These are phyloP conservation scores for Bremia lactucae DNA, from an alignment of 352 stramenopile genomes.

Conservation along the genomic window DNA sequence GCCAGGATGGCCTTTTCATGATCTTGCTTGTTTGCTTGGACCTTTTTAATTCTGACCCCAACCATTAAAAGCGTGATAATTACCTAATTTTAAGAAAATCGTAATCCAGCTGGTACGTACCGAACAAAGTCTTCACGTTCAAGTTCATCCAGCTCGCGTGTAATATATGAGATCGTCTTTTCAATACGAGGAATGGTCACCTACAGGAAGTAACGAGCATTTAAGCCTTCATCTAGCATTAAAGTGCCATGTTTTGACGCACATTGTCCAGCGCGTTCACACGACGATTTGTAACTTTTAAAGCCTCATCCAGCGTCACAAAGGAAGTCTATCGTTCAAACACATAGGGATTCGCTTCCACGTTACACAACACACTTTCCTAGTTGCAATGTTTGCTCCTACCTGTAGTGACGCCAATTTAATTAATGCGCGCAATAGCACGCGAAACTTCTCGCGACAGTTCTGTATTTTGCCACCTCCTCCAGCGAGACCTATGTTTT, in stretches of 20 bases:
- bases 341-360: constrained; percentile 3
- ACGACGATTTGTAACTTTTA: constrained; percentile 98
- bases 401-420: constrained; percentile 84
- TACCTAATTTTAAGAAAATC: not conserved
- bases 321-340: constrained; percentile 93
- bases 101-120: constrained; percentile 16
- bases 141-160: constrained; percentile 95
- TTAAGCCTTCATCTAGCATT: too few species aligned
- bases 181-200: constrained; percentile 98
- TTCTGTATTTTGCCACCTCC: constrained; percentile 97
- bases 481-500: constrained; percentile 92
- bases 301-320: constrained; percentile 96
- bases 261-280: constrained; percentile 99
- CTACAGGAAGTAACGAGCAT: constrained; percentile 10
- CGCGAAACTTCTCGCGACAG: constrained; percentile 84
- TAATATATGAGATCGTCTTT: constrained; percentile 95
- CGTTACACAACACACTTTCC: not conserved
- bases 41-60: constrained; percentile 97
- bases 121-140: constrained; percentile 94
- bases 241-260: constrained; percentile 7
- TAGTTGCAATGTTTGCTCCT: not conserved
- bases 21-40: constrained; percentile 94
- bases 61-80: constrained; percentile 1
- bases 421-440: constrained; percentile 74
- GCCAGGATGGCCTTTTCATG: constrained; percentile 61